Percentiles rank a stretch among this genome's conserved stretches.
Conservation (phyloP, 1,284 basidiomycete genomes). For the Chalciporus sp. region DNA sequence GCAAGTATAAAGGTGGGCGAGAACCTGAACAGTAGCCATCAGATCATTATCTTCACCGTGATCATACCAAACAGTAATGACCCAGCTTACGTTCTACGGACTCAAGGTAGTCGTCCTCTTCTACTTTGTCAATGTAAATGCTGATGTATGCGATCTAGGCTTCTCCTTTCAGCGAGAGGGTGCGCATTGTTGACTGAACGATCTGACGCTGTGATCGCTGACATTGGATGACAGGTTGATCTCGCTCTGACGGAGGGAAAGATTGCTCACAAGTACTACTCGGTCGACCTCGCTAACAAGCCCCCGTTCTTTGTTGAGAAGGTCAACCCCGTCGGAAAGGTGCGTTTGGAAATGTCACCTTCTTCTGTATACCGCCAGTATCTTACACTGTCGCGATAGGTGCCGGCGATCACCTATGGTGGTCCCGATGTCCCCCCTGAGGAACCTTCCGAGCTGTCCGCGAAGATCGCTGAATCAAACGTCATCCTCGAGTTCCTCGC, state of each 20-base stretch:
- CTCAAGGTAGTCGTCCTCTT: not conserved
- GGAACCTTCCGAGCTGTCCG: conserved; percentile 55
- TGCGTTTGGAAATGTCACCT: conserved; percentile 25
- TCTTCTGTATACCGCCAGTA: not conserved
- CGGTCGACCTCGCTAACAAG: conserved; percentile 60
- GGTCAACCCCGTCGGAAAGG: conserved; percentile 64
- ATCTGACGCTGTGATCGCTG: not conserved
- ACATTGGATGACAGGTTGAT: conserved; percentile 41
- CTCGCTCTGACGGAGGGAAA: conserved; percentile 58
- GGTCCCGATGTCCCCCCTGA: conserved; percentile 54
- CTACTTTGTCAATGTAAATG: not conserved
- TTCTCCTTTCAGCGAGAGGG: conserved; percentile 10
- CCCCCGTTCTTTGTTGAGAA: conserved; percentile 60
- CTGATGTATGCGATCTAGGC: not conserved
- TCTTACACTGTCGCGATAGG: conserved; percentile 30
- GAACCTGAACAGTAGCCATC: not conserved
- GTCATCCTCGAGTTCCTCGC: conserved; percentile 65
- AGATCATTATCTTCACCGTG: not conserved
- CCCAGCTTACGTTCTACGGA: conserved; percentile 13
- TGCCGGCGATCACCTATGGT: conserved; percentile 60
- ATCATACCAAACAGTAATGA: not conserved
- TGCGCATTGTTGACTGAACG: not conserved
- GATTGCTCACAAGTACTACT: conserved; percentile 46
- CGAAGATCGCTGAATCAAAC: conserved; percentile 63
- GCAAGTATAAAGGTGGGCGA: not conserved